Evolutionary conservation across 331 rosid genomes (phyloP).

Genomic region (Erythrophleum ivorense): DNA sequence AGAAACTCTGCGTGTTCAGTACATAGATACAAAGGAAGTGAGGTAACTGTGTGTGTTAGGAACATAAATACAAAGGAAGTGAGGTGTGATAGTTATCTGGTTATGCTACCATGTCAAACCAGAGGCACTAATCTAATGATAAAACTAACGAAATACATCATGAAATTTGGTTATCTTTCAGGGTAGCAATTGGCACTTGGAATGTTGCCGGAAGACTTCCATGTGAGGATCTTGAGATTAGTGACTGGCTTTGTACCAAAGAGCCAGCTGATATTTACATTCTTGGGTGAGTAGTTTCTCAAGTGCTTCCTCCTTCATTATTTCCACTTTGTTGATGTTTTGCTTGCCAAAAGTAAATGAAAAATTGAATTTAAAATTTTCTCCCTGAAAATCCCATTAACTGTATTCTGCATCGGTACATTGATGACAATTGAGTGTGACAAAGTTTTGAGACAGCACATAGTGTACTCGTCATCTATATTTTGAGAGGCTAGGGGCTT

Average conservation of each 20-base stretch:
- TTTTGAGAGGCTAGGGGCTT: not conserved
- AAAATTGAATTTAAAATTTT: not conserved
- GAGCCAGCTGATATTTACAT: conserved; percentile 84
- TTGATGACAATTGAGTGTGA: not conserved
- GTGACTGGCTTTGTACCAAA: conserved; percentile 74
- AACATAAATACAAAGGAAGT: conserved; percentile 87
- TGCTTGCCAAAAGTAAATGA: not conserved
- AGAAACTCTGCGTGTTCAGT: conserved; percentile 88
- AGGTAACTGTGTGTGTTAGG: conserved; percentile 88
- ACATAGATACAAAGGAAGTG: conserved; percentile 85
- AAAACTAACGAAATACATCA: conserved; percentile 29
- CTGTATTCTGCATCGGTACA: not conserved
- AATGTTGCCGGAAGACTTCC: conserved; percentile 91
- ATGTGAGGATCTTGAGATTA: conserved; percentile 72
- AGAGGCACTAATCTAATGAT: conserved; percentile 14
- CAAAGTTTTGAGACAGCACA: not conserved
- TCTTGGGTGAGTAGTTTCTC: conserved; percentile 69
- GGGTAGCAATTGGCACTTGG: conserved; percentile 85
- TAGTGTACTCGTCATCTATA: not conserved
- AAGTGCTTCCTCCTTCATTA: conserved; percentile 20
- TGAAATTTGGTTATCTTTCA: conserved; percentile 46
- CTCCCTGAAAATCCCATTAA: not conserved
- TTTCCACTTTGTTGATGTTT: conserved; percentile 20
- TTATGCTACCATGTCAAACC: conserved; percentile 31
- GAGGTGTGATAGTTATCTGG: conserved; percentile 59